Evolutionary conservation across 2,329 filamentous ascomycete species (phyloP), one percentile per base, ranked within the genome.

Genomic region (Canariomyces notabilis): DNA sequence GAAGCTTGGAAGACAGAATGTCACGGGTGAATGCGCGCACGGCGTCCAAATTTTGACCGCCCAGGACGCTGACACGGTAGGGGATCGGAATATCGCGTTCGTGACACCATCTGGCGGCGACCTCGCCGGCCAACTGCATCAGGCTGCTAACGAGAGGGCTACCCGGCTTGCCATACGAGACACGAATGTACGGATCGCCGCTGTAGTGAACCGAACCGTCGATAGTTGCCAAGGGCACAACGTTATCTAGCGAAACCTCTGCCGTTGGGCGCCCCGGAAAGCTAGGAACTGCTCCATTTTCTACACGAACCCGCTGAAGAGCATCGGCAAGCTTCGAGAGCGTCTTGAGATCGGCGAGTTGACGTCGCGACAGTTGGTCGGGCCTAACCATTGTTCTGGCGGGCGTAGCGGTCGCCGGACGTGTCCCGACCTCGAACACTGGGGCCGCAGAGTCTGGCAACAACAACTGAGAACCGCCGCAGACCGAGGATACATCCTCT

Each of bases 61-160:
- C 69, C 34, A 68, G 70, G 16, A 67, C 64, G 54, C 79, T 73
- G 23, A 69, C 68, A 46, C 75, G 77, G 62, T 77, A 85, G 6
- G 80, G 78, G 21, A 80, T 69, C 29, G 80, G 75, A 42, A 86
- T 75, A 16, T 68, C 65, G 40, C 80, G 75, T 18, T 73, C 70
- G 37, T 69, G 59, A 57, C 79, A 83, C 78, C 79, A 86, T 22
- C 67, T 68, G 16, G 80, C 81, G 31, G 77, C 79, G 20, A 82
- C 66, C 56, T 83, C 73, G 44, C 79, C 79, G 11, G 79, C 81
- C 4, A 83, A 67, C 31, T 77, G 69, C 82, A 85, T 86, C 19
- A 71, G 55, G 46, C 70, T 68, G 46, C 66, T 64, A 32, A 79
- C 73, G 14, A 76, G 57, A 18, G 65, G 59, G 16, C 61, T 65